Base-by-base conservation (phyloP, 139 green algal species). In the Chlamydomonas applanata region DNA sequence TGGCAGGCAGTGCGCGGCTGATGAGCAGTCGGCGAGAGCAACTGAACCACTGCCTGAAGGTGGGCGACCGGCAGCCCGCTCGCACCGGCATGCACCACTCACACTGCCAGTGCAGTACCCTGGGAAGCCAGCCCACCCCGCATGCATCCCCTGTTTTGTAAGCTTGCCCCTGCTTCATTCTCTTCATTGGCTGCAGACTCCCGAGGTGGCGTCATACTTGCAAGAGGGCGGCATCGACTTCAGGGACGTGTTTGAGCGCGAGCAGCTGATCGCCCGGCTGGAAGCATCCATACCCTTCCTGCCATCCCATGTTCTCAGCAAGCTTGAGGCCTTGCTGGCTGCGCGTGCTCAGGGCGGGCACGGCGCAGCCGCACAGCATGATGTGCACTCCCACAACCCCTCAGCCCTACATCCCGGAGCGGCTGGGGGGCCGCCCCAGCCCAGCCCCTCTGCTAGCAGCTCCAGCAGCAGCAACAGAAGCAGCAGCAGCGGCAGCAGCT, bases 201-300 rank as follows among this genome's bases (percentile, higher is more conserved):
- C 62, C 36, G 63, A 79, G n/a, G 4, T 79, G 34, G 24, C 64
- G 1, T 27, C 63, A 1, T 52, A 73, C 20, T 63, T 79, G 14
- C 63, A 73, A 36, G 73, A 79, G 36, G 73, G 63, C 29, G 73
- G 63, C 34, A 59, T 79, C 9, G 73, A 73, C 46, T 79, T 79
- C 34, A 57, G 73, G 4, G 64, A 79, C 44, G 72, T 64, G 36
- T 57, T 79, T 49, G 73, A 79, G n/a, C 29, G 73, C 9, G 45
- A 45, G 33, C 35, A 79, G 49, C 64, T 79, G 33, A 36, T 79
- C 2, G 73, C 32, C 5, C 53, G 54, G 3, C 35, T 76, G 22
- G 35, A 54, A 22, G 34, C 32, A 29, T 49, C 49, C 52, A 45
- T 74, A 49, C 30, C 36, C 32, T 29, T 19, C 32, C 53, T 74